Percentiles rank a stretch among this genome's conserved stretches.
Evolutionary conservation across 805 yeast species (phyloP).

Genomic region (Sungouiozyma ichnusensis): DNA sequence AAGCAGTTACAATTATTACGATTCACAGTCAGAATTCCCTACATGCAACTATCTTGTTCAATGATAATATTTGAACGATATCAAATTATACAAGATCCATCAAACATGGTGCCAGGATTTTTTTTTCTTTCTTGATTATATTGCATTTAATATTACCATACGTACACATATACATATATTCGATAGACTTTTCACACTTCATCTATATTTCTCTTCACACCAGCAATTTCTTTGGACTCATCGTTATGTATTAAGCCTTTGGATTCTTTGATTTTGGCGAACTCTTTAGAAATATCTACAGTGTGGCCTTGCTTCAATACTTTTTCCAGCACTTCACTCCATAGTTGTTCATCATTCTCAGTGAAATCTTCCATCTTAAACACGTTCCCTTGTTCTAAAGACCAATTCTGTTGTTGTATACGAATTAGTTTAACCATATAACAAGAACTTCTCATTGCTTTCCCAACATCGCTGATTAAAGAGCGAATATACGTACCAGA

Average conservation of each 20-base stretch:
- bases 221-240: neutral
- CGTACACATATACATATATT: neutral
- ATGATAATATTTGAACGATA: neutral
- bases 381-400: constrained; percentile 52
- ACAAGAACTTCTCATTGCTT: constrained; percentile 67
- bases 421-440: constrained; percentile 82
- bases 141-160: neutral
- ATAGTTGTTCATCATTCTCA: constrained; percentile 45
- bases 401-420: constrained; percentile 75
- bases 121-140: no score
- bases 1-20: constrained; percentile 25
- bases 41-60: constrained; percentile 35
- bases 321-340: constrained; percentile 55
- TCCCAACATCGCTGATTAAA: constrained; percentile 78
- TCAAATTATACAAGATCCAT: no score
- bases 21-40: constrained; percentile 12
- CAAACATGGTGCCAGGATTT: no score
- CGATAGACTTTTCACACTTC: constrained; percentile 3
- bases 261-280: constrained; percentile 10
- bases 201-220: constrained; percentile 10
- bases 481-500: constrained; percentile 95
- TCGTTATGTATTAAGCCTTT: neutral
- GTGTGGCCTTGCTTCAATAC: constrained; percentile 41
- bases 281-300: constrained; percentile 33
- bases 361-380: constrained; percentile 60